phyloP scores from a whole-genome alignment of 768 basidiomycete genomes.

The Pholiota molesta region DNA sequence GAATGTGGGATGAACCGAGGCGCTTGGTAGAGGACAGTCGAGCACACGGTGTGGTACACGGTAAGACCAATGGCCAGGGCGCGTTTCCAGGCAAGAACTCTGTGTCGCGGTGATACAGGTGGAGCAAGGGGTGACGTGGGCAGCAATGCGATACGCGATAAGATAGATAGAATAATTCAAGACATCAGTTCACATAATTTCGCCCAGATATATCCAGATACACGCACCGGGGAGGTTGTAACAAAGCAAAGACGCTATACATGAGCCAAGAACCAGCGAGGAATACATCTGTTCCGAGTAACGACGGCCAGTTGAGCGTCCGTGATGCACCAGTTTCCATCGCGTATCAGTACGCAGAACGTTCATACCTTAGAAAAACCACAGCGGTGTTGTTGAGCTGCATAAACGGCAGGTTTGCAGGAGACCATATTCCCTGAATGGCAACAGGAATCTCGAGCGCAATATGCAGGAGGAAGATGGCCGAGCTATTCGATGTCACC shows the following conservation, averaged over 20 bases:
- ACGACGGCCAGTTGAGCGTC: neutral
- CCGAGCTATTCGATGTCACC: slow-evolving; percentile 32
- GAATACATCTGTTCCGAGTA: slow-evolving; percentile 60
- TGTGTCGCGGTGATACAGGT: slow-evolving; percentile 31
- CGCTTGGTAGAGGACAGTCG: slow-evolving; percentile 74
- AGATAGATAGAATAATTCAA: too few species aligned
- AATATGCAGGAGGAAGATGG: slow-evolving; percentile 78
- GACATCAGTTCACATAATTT: neutral
- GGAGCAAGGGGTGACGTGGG: neutral
- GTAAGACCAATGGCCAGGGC: slow-evolving; percentile 78
- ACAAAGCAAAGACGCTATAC: slow-evolving; percentile 62
- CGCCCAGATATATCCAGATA: neutral
- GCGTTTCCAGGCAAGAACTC: slow-evolving; percentile 84
- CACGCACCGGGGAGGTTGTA: slow-evolving; percentile 71
- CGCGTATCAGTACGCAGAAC: neutral
- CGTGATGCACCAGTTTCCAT: neutral
- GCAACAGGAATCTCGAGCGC: slow-evolving; percentile 79
- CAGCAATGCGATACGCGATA: neutral
- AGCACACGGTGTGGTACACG: slow-evolving; percentile 73
- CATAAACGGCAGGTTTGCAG: slow-evolving; percentile 68
- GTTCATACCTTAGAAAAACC: slow-evolving; percentile 71
- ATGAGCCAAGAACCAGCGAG: slow-evolving; percentile 60
- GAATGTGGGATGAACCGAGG: slow-evolving; percentile 80
- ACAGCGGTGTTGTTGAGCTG: slow-evolving; percentile 83
- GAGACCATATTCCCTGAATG: slow-evolving; percentile 73